Percentiles rank a stretch among this genome's conserved stretches.
These are phyloP conservation scores for Capsella rubella DNA, from an alignment of 441 rosid species.

Conservation along the genomic window DNA sequence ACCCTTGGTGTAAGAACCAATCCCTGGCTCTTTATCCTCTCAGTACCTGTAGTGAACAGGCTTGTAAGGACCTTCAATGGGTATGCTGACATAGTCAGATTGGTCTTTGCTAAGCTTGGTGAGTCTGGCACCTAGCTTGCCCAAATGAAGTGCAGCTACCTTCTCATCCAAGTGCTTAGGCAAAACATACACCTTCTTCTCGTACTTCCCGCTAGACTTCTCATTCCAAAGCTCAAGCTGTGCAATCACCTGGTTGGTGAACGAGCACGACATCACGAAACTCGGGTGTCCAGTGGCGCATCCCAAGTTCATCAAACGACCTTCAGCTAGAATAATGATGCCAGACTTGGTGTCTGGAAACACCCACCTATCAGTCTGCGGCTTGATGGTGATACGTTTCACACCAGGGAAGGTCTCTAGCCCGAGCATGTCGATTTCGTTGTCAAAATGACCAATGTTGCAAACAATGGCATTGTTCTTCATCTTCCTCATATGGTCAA, in stretches of 20 bases:
- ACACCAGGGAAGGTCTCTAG: conserved; percentile 63
- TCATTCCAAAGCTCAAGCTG: conserved; percentile 92
- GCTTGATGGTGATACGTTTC: conserved; percentile 65
- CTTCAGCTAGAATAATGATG: conserved; percentile 61
- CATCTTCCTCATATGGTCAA: conserved; percentile 85
- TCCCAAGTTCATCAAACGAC: conserved; percentile 68
- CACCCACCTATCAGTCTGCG: conserved; percentile 71
- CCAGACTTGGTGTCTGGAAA: conserved; percentile 59
- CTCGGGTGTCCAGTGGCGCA: conserved; percentile 91
- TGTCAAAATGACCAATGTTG: conserved; percentile 94
- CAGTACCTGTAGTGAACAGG: conserved; percentile 60
- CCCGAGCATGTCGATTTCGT: conserved; percentile 75
- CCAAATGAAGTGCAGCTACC: conserved; percentile 63
- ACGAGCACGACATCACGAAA: conserved; percentile 92
- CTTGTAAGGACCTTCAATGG: conserved; percentile 69
- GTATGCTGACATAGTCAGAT: conserved; percentile 62
- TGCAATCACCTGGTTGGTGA: conserved; percentile 96
- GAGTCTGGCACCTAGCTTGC: conserved; percentile 60
- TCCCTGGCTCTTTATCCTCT: conserved; percentile 15
- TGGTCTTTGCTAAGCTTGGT: conserved; percentile 64
- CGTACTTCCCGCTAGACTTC: conserved; percentile 70
- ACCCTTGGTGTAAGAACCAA: conserved; percentile 15
- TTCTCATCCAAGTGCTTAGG: conserved; percentile 72
- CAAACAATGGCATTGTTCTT: conserved; percentile 92
- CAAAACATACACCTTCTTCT: conserved; percentile 88